Evolutionary conservation across 805 yeast genomes (phyloP), one percentile per base, ranked within the genome.

Genomic region (Deakozyma indianensis): DNA sequence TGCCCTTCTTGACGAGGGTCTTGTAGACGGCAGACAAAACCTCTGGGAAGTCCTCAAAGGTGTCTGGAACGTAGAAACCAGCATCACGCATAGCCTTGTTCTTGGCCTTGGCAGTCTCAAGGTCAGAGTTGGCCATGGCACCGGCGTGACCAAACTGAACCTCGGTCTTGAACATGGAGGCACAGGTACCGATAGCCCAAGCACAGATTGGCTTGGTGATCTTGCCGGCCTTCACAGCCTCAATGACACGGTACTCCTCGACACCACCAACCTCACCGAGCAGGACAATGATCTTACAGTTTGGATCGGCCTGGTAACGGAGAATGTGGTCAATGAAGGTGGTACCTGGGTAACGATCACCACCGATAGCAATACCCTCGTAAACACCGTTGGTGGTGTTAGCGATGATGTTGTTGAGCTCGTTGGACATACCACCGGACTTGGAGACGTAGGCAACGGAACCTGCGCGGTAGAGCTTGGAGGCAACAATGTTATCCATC

Each of bases 61-160:
- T 85, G 50, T 82, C 84, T 55, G 95, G 95, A 46, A 85, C 92
- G 56, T 80, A 77, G 66, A 90, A 86, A 1, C 98, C 98, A 21
- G 97, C 97, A 55, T 80, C 82, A 65, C 84, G 81, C 67, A 90
- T 86, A 54, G 83, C 80, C 52, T 75, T 74, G 58, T 77, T 77
- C 71, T 77, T 77, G 58, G 79, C 69, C 56, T 64, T 67, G 50
- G 83, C 83, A 50, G 80, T 80, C 67, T 80, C 83, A 62, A 73
- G 70, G 63, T 78, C 78, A 53, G 80, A 77, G 64, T 80, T 74
- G 57, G 80, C 78, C 65, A 77, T 73, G 59, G 83, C 77, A 59
- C 83, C 83, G 50, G 83, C 83, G 65, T 77, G 83, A 52, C 83
- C 83, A 48, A 67, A 67, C 59, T 67, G 72, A 38, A 67, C 72